Evolutionary conservation across 768 basidiomycete genomes (phyloP).

Genomic region (Candolleomyces aberdarensis): DNA sequence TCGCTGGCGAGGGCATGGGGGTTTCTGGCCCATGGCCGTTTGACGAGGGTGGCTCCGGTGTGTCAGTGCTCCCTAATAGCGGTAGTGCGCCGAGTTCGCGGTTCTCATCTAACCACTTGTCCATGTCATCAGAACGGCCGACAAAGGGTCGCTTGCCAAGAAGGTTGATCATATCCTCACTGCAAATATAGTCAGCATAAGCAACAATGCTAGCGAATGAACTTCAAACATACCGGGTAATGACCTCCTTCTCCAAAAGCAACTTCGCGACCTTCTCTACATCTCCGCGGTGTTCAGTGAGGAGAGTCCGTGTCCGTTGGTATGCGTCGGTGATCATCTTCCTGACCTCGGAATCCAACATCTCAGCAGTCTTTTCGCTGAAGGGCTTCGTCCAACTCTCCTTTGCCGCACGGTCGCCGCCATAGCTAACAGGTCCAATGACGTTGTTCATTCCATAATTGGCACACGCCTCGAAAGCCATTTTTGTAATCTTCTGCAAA

Average conservation of each 20-base stretch:
- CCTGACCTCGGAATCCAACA: slow-evolving; percentile 87
- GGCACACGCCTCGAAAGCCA: slow-evolving; percentile 95
- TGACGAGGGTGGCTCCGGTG: slow-evolving; percentile 16
- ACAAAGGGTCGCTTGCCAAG: slow-evolving; percentile 81
- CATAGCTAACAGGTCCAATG: slow-evolving; percentile 96
- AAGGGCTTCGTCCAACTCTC: slow-evolving; percentile 97
- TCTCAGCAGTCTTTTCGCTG: slow-evolving; percentile 95
- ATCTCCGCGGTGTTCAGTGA: slow-evolving; percentile 78
- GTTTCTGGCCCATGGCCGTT: slow-evolving; percentile 24
- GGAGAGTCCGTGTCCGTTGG: slow-evolving; percentile 73
- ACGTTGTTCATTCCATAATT: slow-evolving; percentile 96
- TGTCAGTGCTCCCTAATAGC: slow-evolving; percentile 49
- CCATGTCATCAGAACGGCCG: slow-evolving; percentile 88
- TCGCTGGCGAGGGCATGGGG: slow-evolving; percentile 47
- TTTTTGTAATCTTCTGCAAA: slow-evolving; percentile 94
- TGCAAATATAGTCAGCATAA: slow-evolving; percentile 22
- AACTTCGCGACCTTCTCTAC: slow-evolving; percentile 93
- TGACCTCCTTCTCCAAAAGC: slow-evolving; percentile 92
- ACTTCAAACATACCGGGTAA: slow-evolving; percentile 66
- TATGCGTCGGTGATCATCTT: slow-evolving; percentile 95
- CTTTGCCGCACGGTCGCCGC: slow-evolving; percentile 77
- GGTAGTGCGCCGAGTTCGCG: slow-evolving; percentile 64
- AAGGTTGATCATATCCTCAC: slow-evolving; percentile 84
- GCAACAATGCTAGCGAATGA: not conserved
- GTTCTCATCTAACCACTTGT: slow-evolving; percentile 92